These are phyloP conservation scores for Botryotinia globosa DNA, from an alignment of 2,329 filamentous ascomycete species.

Conservation along the genomic window DNA sequence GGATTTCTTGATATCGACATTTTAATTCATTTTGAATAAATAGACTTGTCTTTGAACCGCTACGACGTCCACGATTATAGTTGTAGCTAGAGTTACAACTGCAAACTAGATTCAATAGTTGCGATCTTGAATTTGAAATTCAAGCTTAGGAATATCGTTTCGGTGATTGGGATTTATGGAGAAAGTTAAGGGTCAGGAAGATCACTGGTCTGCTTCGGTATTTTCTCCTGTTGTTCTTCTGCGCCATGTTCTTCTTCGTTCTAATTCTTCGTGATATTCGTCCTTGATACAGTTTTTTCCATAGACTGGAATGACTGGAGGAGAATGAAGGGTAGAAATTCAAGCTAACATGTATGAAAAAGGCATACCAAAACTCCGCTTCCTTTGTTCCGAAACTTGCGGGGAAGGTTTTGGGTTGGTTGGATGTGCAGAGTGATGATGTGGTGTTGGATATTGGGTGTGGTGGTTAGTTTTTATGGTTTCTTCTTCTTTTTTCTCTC, in stretches of 20 bases:
- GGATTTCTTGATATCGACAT: neutral
- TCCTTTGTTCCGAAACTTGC: conserved; percentile 63
- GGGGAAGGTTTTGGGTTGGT: conserved; percentile 55
- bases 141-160: neutral
- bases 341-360: neutral
- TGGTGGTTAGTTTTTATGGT: conserved; percentile 39
- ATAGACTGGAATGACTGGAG: neutral
- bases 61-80: neutral
- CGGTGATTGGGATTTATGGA: neutral
- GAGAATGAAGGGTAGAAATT: neutral
- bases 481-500: too few relatives aligned
- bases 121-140: neutral
- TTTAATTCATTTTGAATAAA: neutral
- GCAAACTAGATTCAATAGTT: neutral
- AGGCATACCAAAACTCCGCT: conserved; percentile 57
- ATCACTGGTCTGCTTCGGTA: conserved; percentile 43
- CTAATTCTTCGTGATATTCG: neutral
- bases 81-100: neutral
- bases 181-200: conserved; percentile 27
- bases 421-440: conserved; percentile 57
- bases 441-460: conserved; percentile 61
- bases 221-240: neutral
- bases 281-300: neutral
- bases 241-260: fast-evolving
- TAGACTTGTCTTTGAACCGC: neutral